Conservation (phyloP, 345 rosid genomes). For the Mangifera indica region DNA sequence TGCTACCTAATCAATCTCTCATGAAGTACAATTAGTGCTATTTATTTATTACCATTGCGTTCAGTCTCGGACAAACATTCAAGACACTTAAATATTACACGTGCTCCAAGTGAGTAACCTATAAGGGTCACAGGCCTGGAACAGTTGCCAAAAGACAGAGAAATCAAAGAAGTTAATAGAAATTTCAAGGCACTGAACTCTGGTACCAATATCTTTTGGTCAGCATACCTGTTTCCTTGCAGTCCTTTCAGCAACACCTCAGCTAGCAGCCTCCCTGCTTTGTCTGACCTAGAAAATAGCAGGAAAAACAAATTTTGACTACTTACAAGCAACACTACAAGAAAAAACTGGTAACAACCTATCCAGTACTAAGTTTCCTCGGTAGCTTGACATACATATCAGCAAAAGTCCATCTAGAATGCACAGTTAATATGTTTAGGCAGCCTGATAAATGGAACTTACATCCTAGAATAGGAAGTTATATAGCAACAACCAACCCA, state of each 20-base stretch:
- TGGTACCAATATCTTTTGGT: slow-evolving; percentile 8
- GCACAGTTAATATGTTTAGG: neutral
- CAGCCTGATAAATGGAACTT: neutral
- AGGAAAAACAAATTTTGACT: slow-evolving; percentile 17
- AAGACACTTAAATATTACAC: slow-evolving; percentile 89
- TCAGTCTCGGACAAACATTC: slow-evolving; percentile 79
- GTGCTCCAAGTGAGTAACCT: slow-evolving; percentile 93
- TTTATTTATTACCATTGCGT: slow-evolving; percentile 48
- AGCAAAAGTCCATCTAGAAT: slow-evolving; percentile 9
- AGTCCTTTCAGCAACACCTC: slow-evolving; percentile 82
- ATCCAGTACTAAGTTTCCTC: neutral
- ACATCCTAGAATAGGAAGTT: neutral
- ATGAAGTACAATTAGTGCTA: neutral
- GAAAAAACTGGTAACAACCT: neutral
- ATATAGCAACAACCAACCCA: no score
- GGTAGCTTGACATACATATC: neutral
- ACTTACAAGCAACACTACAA: neutral
- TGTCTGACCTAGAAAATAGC: slow-evolving; percentile 63
- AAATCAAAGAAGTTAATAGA: neutral
- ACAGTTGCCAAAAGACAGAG: slow-evolving; percentile 19
- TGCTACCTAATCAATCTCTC: neutral
- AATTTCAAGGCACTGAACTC: neutral
- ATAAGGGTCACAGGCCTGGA: slow-evolving; percentile 88
- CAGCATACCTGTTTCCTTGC: slow-evolving; percentile 84
- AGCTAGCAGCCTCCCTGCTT: slow-evolving; percentile 89